Evolutionary conservation across 2,329 filamentous ascomycete genomes (phyloP), one percentile per base, ranked within the genome.

Genomic region (Pestalotiopsis sp.): DNA sequence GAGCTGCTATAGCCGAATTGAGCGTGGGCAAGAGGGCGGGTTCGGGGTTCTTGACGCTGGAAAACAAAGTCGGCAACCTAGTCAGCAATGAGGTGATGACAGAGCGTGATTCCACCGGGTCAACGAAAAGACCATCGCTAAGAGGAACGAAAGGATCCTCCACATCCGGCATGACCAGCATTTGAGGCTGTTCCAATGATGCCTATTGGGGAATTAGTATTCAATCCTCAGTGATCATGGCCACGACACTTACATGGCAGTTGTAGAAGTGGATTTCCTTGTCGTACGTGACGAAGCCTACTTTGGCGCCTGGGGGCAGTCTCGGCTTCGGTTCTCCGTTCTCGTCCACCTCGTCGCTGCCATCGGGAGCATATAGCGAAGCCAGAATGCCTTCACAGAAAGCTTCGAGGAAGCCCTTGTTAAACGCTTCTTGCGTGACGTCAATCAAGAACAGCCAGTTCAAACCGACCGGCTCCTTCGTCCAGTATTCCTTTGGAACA

Each of bases 181-280:
- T 98, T 78, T 99, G 96, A 11, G 96, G 94, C 81, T 94, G 91
- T 67, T 96, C 92, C 57, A 98, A 84, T 56, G 87, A 87, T 49
- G 94, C 82, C 91, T 94, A 79, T 68, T 73, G 74, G 59, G 70
- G 69, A 49, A 68, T 72, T 67, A 71, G 56, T 36, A 65, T 67
- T 2, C 52, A 2, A 63, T 20, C 45, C n/a, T 27, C 23, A n/a
- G 2, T 23, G 41, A 25, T n/a, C 12, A 14, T 17, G 45, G 12
- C n/a, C 20, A n/a, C 11, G 65, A 41, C 1, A 87, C 91, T 83
- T 84, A 93, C 90, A 76, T 91, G 94, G 75, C 97, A 90, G 77
- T 98, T 98, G 85, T 98, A 99, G 80, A 98, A 99, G 78, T 99
- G 96, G 69, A 99, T 92, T 75, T 98, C 94, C 81, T 94, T 95